Evolutionary conservation across 306 rosid species (phyloP).

Genomic region (Quercus dentata): DNA sequence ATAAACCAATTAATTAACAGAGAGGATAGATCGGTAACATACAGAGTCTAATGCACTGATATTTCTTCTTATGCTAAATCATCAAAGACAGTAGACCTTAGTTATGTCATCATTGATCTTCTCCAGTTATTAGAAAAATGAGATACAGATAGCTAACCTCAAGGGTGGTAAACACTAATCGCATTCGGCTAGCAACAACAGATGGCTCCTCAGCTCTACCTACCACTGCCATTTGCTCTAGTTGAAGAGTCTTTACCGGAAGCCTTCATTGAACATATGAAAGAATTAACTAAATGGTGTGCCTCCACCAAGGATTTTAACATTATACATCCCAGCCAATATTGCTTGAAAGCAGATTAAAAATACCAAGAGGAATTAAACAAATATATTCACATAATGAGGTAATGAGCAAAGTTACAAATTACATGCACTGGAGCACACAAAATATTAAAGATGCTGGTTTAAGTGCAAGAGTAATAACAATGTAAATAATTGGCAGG

Average conservation of each 20-base stretch:
- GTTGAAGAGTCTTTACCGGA: slow-evolving; percentile 93
- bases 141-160: slow-evolving; percentile 56
- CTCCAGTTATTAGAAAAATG: background rate
- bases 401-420: background rate
- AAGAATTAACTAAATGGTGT: slow-evolving; percentile 2
- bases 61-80: background rate
- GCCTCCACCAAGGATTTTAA: slow-evolving; percentile 2
- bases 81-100: background rate
- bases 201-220: slow-evolving; percentile 87
- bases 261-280: slow-evolving; percentile 54
- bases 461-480: background rate
- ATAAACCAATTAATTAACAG: background rate
- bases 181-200: slow-evolving; percentile 90
- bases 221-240: slow-evolving; percentile 90
- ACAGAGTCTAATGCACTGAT: background rate
- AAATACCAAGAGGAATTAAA: background rate
- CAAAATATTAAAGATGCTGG: background rate
- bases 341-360: background rate
- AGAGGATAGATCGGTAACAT: background rate
- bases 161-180: slow-evolving; percentile 79
- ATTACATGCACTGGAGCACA: background rate
- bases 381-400: background rate
- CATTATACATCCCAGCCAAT: background rate
- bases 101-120: background rate
- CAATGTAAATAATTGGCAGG: background rate